Conservation (phyloP, 345 rosid genomes). For the Aegle marmelos region DNA sequence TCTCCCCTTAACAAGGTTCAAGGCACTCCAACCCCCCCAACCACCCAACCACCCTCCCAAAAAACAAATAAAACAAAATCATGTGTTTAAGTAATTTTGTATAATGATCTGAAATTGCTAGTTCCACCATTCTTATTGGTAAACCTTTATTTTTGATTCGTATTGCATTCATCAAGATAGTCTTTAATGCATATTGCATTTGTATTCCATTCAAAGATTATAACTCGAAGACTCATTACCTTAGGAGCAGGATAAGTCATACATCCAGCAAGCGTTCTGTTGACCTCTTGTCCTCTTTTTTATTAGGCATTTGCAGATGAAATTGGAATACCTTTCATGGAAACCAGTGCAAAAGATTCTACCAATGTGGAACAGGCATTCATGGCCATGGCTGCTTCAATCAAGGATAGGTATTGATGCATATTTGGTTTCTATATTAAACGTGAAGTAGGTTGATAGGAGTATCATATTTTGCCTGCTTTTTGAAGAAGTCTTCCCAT, state of each 20-base stretch:
- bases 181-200: too few species aligned
- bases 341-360: constrained; percentile 79
- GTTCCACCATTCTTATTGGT: too few species aligned
- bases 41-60: too few species aligned
- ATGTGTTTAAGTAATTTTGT: too few species aligned
- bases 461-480: neutral
- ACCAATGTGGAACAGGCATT: constrained; percentile 73
- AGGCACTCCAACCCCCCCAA: neutral
- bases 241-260: too few species aligned
- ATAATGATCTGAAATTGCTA: neutral
- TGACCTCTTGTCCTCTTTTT: neutral
- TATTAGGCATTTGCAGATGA: constrained; percentile 73
- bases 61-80: too few species aligned
- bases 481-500: neutral
- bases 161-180: too few species aligned
- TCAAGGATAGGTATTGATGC: constrained; percentile 54
- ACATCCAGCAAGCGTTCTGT: neutral
- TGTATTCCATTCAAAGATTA: too few species aligned
- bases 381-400: constrained; percentile 78
- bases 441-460: neutral
- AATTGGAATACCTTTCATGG: constrained; percentile 74
- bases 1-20: neutral
- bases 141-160: too few species aligned
- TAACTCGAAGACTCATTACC: too few species aligned
- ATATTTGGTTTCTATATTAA: neutral